Base-by-base conservation (phyloP, 1,284 basidiomycete genomes). In the Ceratobasidium sp. region DNA sequence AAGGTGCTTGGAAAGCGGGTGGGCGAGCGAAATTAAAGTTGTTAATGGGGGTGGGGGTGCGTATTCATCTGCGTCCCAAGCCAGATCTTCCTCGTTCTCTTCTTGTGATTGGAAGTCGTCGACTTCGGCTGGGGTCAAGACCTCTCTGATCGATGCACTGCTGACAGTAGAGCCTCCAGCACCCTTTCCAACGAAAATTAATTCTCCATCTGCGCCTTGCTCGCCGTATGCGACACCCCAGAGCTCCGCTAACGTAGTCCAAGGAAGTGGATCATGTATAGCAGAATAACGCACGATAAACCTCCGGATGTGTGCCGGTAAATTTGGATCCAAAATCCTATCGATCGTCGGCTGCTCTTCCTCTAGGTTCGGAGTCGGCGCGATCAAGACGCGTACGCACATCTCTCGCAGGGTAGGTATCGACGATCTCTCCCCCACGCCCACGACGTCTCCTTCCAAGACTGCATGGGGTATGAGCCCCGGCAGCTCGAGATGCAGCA, bases 391-490 rank as follows among this genome's bases (percentile, higher is more conserved):
- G 23, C 28, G 49, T 30, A 66, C 26, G 63, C 63, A 66, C 63
- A 66, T 66, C 63, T 66, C 63, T 32, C 63, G 63, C 30, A 66
- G 49, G 47, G 63, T 66, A 16, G 63, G 63, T 66, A 66, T 54
- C 44, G 30, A 16, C 49, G 49, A 43, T 54, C 14, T n/a, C n/a
- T n/a, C n/a, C n/a, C n/a, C n/a, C n/a, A n/a, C 30, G 21, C 35
- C 54, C 54, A 30, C 6, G 30, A 7, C 9, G 30, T 30, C 9
- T 52, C 21, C 9, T 57, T 57, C 23, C 26, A 41, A 28, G 18
- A 47, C 49, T 66, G 63, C 63, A 47, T 66, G 63, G 30, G 63
- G 63, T 32, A 66, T 66, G 23, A 66, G 30, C 46, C 49, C 63
- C 26, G 63, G 63, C 35, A 32, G 28, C 32, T 54, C 49, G 28